Evolutionary conservation across 2,329 filamentous ascomycete species (phyloP), one percentile per base, ranked within the genome.

Genomic region (Fusarium protoensiforme): DNA sequence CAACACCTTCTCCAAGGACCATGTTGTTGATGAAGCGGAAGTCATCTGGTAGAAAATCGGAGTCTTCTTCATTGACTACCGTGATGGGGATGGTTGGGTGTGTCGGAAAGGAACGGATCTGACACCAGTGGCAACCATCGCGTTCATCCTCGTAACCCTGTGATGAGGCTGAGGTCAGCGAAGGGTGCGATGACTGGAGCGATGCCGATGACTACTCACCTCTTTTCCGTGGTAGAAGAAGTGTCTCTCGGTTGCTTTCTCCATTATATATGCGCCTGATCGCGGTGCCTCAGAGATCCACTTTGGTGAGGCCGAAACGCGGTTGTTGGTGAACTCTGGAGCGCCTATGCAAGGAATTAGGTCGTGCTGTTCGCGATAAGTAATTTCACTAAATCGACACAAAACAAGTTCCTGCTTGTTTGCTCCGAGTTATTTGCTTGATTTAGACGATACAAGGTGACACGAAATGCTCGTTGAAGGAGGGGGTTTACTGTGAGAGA

Each of bases 21-120:
- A 90, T 91, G 1, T 87, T 81, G 8, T 91, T 84, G 61, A 95
- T 91, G 79, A 95, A 96, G 0, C 85, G 85, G 75, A 96, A 97
- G 41, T 88, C 83, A 0, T 89, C 81, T 0, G 92, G 91, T 16
- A 91, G 83, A n/a, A 75, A 86, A 73, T 76, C 85, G 65, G 86
- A 81, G 73, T 93, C 91, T 3, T 89, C 81, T 0, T 86, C 83
- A 78, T 96, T 96, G 60, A 91, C 83, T 1, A 95, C 86, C 0
- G 88, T 89, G 29, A 94, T 86, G 1, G 90, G 89, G 9, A 84
- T 85, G 2, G 78, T 67, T 0, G 78, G 66, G 69, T 90, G 86
- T 0, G 83, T 88, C 1, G 84, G 80, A 71, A 92, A 91, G 1
- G 83, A 80, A 8, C 87, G 86, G 36, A 92, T 83, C 78, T 92